Evolutionary conservation across 352 stramenopile species (phyloP), one percentile per base, ranked within the genome.

Genomic region (Pythium folliculosum): DNA sequence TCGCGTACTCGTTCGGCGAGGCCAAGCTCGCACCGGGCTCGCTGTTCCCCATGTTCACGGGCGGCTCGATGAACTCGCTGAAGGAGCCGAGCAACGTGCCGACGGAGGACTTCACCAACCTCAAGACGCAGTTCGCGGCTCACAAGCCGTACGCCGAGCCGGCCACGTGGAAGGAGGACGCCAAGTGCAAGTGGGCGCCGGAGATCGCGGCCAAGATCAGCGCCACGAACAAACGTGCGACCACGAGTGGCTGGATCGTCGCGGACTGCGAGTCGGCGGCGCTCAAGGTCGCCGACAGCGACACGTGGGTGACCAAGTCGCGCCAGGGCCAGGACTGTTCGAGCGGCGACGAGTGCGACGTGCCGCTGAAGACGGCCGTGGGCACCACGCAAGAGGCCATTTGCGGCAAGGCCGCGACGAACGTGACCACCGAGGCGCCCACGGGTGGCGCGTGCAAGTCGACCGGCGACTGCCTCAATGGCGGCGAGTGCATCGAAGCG

Each of bases 1-100:
- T 93, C 27, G 88, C 87, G 53, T 96, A 96, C 64, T 95, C 88
- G 56, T 96, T 91, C 57, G 88, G 88, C 65, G 78, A 96, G 83
- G 88, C 88, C 30, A 94, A 92, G 65, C 78, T 96, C 51, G 65
- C 76, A 0, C 65, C 62, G 9, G 85, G 83, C 43, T 93, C 88
- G 50, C 65, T 89, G 25, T 95, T 93, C 69, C 87, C 87, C 10
- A 92, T 95, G 81, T 92, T 95, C 47, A 90, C 72, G 40, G 87
- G 86, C 7, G 84, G 84, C 27, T 90, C 80, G 48, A 88, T 78
- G 59, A 72, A 92, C 59, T 81, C 88, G 13, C 69, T 89, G 49
- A 74, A 77, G 27, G 74, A 87, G 37, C 82, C 84, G 6, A 92
- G 88, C 65, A 85, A 73, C 17, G 84, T 77, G 56, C 44, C 84